Percentiles rank a stretch among this genome's conserved stretches.
Evolutionary conservation across 2,329 filamentous ascomycete genomes (phyloP).

Genomic region (Aspergillus awamori): DNA sequence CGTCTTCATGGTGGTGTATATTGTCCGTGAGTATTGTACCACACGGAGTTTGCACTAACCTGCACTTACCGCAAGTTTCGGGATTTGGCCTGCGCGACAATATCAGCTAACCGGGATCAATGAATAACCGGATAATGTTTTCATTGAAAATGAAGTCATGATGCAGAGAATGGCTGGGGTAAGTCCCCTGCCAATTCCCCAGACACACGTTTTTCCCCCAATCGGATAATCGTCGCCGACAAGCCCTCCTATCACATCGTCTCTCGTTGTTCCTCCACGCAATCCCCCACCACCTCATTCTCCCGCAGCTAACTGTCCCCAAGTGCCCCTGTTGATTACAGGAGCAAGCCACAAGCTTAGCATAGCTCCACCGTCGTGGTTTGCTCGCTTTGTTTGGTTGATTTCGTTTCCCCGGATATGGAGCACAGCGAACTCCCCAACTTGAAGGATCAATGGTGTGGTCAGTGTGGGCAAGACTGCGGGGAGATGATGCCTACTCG

Average conservation of each 20-base stretch:
- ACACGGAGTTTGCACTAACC: neutral
- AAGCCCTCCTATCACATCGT: constrained; percentile 7
- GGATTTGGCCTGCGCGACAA: neutral
- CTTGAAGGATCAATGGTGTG: neutral
- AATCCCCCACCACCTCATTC: neutral
- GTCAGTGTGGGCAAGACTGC: neutral
- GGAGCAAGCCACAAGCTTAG: constrained; percentile 4
- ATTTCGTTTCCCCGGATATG: constrained; percentile 6
- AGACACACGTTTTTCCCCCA: constrained; percentile 5
- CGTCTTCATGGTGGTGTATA: neutral
- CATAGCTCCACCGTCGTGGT: neutral
- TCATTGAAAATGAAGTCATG: neutral
- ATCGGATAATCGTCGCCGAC: constrained; percentile 8
- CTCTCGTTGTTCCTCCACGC: neutral
- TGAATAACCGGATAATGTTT: neutral
- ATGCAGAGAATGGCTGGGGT: neutral
- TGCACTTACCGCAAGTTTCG: neutral
- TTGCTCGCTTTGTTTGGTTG: neutral
- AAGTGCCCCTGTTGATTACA: neutral
- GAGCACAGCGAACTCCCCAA: neutral
- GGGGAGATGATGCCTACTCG: too few species aligned
- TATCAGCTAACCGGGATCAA: neutral
- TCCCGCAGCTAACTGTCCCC: neutral
- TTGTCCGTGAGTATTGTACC: neutral
- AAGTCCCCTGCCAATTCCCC: neutral